Evolutionary conservation across 345 rosid genomes (phyloP), one percentile per base, ranked within the genome.

Genomic region (Jatropha curcas): DNA sequence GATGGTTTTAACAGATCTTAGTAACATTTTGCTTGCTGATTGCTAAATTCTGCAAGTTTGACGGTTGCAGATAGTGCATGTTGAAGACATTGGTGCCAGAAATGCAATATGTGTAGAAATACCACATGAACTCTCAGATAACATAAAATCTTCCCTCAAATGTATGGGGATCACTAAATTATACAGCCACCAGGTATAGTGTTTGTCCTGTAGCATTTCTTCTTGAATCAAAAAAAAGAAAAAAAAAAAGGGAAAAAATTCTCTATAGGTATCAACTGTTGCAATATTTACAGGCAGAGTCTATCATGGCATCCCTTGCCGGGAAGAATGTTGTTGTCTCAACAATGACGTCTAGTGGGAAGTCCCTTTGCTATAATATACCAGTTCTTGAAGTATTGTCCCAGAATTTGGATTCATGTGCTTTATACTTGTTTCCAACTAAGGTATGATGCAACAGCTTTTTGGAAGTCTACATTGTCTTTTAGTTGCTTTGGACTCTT

Each of bases 341-440:
- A 75, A 94, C 98, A 77, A 81, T 88, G 95, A 94, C 98, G 72
- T 94, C 98, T 72, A 94, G 98, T 64, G 98, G 98, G 72, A 94
- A 94, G 86, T 92, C 98, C 82, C 90, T 94, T 69, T 94, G 98
- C 89, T 94, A 94, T 80, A 94, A 92, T 78, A 80, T 90, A 76
- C 98, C 97, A 39, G 96, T 94, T 79, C 83, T 94, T 71, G 98
- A 94, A 82, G 88, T 76, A 69, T 77, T 94, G 80, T 86, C 84
- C 67, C 85, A 82, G 57, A 76, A 94, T 77, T 77, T 84, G 74
- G 84, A 81, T 56, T 75, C 94, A 71, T 90, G 97, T 86, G 98
- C 98, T 75, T 80, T 94, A 28, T 90, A 92, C 82, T 79, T 92
- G 83, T 92, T 94, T 83, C 98, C 98, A 19, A 92, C 98, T 60